Base-by-base conservation (phyloP, 345 rosid genomes). In the Nephelium lappaceum region DNA sequence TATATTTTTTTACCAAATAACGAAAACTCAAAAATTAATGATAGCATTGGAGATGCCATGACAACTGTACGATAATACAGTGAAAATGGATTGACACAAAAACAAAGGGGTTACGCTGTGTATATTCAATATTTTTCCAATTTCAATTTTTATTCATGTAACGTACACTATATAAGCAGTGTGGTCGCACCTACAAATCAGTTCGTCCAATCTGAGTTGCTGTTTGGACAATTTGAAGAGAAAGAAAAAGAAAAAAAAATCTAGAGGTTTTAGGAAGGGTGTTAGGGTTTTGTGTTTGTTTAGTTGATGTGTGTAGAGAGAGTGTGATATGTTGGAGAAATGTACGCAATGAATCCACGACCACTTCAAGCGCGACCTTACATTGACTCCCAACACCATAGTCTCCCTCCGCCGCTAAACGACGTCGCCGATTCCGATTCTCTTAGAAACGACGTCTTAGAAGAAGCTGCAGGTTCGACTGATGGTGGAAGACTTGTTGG, bases 271-370 rank as follows among this genome's bases (percentile, higher is more conserved):
- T n/a, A 2, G 0, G 14, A 53, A 6, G 16, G 19, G 18, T 24
- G 57, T 43, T 74, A 62, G 77, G 77, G 77, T 74, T 74, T 60
- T 62, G 43, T 43, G 58, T 74, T 74, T 74, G 69, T 53, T 57
- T 19, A n/a, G 65, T 36, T 49, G 45, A 6, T 69, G 55, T 51
- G 10, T 43, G 49, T 19, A 36, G 41, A 47, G 10, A 43, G 14
- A 25, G 67, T 36, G 77, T 53, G 60, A 78, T 78, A 78, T 72
- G 85, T 69, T 80, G 7, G 55, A 53, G 77, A 74, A 80, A 83
- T 85, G 86, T 83, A 73, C 36, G 75, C 67, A 66, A 73, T 80
- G 67, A 85, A 80, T 72, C 78, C 69, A 36, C 76, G 14, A 78
- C 63, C 78, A 21, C 74, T 81, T 45, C 69, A 67, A 78, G 77